Evolutionary conservation across 441 rosid genomes (phyloP).

Genomic region (Kokia cookei): DNA sequence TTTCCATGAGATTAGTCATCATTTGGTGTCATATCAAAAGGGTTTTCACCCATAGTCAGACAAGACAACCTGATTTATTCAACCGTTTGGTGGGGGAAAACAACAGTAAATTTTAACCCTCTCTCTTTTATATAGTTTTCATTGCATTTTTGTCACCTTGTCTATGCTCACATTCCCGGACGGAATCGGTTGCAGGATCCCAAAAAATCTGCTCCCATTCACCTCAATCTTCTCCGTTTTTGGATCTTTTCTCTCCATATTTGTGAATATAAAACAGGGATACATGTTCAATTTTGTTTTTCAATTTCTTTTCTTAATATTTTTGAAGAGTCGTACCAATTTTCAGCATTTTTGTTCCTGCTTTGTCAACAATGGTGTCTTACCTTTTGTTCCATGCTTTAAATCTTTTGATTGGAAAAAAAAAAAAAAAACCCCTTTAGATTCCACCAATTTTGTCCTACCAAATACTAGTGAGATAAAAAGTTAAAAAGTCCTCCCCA

Average conservation of each 20-base stretch:
- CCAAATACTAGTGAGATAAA: not conserved
- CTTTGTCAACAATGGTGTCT: not conserved
- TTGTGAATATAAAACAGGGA: too few relatives aligned
- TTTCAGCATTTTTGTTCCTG: too few relatives aligned
- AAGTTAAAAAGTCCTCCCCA: not conserved
- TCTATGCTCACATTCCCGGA: not conserved
- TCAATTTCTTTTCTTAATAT: too few relatives aligned
- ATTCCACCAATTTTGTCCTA: not conserved
- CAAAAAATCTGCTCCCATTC: not conserved
- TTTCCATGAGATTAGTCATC: not conserved
- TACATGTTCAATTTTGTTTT: too few relatives aligned
- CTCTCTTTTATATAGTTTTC: not conserved
- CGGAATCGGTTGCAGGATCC: not conserved
- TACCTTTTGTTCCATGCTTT: constrained; percentile 1
- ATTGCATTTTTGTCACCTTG: not conserved
- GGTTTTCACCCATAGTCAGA: not conserved
- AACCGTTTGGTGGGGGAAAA: not conserved
- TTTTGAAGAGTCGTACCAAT: too few relatives aligned
- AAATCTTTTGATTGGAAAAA: not conserved
- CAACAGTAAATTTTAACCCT: not conserved
- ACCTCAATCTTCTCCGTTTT: not conserved
- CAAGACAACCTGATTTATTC: constrained; percentile 11
- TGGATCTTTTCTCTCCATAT: too few relatives aligned
- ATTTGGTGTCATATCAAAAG: not conserved
- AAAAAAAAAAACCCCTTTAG: not conserved